Evolutionary conservation across 805 yeast genomes (phyloP), one percentile per base, ranked within the genome.

Genomic region (Zygosaccharomyces kombuchaensis): DNA sequence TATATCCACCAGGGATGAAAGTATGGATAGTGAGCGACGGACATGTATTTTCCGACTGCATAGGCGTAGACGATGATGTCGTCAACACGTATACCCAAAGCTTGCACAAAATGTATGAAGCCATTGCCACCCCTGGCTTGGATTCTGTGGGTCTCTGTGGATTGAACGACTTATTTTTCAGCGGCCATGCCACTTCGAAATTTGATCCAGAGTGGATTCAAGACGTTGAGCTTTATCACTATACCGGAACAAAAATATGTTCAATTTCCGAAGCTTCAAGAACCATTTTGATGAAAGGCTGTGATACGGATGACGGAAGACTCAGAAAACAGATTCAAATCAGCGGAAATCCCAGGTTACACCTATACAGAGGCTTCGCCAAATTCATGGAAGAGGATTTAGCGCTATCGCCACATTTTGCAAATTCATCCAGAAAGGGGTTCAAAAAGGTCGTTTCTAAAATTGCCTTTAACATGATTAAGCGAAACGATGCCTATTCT

Each of bases 381-480:
- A 76, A 66, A 55, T 80, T 80, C 52, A 80, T 80, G 84, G 65
- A 66, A 50, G 83, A 78, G 53, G 84, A 80, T 55, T 67, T 80
- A 53, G 59, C 62, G n/a, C 56, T 64, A 25, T 72, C 78, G 44
- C 65, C 72, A 5, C 61, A 59, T 36, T 71, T 74, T 37, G 49
- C 63, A 21, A 51, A 53, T 7, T 46, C 67, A 38, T 76, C 82
- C 0, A 72, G 69, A 43, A 77, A 76, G 59, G 66, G 67, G 40
- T 74, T 71, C 59, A 78, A 78, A 54, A 77, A 76, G 58, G 60
- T 68, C 19, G 73, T 76, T 14, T 68, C 81, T 1, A 71, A 70
- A 47, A 76, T 79, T 36, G 81, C 84, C 1, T 79, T 78, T 59
- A 82, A 79, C 56, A 80, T 80, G 84, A 80, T 80, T 48, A 77